Evolutionary conservation across 2,329 filamentous ascomycete species (phyloP).

Genomic region (Colletotrichum sp.): DNA sequence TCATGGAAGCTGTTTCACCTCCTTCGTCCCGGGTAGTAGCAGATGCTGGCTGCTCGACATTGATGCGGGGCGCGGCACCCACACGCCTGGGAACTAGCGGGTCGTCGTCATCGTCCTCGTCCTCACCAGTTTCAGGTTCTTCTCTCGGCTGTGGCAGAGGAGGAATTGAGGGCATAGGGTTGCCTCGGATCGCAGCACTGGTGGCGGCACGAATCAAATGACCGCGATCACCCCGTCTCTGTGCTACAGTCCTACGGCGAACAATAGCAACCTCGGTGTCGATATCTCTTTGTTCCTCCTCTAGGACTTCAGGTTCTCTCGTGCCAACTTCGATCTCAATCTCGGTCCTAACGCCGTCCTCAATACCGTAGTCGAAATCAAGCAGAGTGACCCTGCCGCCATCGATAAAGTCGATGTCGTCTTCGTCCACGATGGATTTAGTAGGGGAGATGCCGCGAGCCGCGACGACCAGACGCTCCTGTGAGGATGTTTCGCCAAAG

Average conservation of each 20-base stretch:
- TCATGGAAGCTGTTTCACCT: slow-evolving; percentile 50
- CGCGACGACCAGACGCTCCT: slow-evolving; percentile 70
- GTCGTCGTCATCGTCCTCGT: slow-evolving; percentile 46
- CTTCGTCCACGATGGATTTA: slow-evolving; percentile 67
- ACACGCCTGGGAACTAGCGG: slow-evolving; percentile 58
- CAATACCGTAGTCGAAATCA: slow-evolving; percentile 72
- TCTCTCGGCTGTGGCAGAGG: slow-evolving; percentile 30
- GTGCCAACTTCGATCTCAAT: slow-evolving; percentile 78
- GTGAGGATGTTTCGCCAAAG: slow-evolving; percentile 50
- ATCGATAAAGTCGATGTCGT: slow-evolving; percentile 78
- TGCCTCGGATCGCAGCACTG: slow-evolving; percentile 32
- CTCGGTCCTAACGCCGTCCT: slow-evolving; percentile 60
- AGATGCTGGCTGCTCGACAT: slow-evolving; percentile 19
- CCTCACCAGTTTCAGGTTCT: slow-evolving; percentile 24
- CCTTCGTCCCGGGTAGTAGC: slow-evolving; percentile 34
- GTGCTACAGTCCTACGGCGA: slow-evolving; percentile 73
- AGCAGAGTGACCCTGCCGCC: slow-evolving; percentile 75
- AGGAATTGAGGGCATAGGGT: slow-evolving; percentile 29
- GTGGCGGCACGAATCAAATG: slow-evolving; percentile 57
- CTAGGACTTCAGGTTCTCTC: slow-evolving; percentile 70
- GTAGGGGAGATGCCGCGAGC: slow-evolving; percentile 71
- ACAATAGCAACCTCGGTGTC: slow-evolving; percentile 82
- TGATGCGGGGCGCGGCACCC: slow-evolving; percentile 34
- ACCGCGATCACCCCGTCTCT: slow-evolving; percentile 56
- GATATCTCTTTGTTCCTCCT: slow-evolving; percentile 76